Evolutionary conservation across 2,329 filamentous ascomycete species (phyloP), one percentile per base, ranked within the genome.

Genomic region (Knufia fluminis): DNA sequence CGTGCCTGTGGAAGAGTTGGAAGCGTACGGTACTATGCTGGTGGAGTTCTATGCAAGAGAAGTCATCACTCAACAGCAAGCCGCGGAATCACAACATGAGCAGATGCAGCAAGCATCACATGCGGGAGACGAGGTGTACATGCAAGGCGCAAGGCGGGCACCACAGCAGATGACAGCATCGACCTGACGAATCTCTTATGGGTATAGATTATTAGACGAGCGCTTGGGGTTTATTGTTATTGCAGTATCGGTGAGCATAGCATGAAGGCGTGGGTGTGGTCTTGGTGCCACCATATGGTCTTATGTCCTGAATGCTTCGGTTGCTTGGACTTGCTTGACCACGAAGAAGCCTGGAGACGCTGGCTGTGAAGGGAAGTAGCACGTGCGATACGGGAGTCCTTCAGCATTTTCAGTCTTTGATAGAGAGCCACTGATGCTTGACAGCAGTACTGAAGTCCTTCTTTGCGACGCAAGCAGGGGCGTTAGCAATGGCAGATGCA

Each of bases 11-110:
- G 92, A 97, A 69, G 91, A 97, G 61, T 79, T 98, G 52, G 92
- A 98, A 67, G 88, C 89, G 0, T 98, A 98, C 61, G 92, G 89
- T 3, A 98, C 92, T 1, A 97, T 97, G 91, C 75, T 98, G 10
- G 92, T 98, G 14, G 91, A 97, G 62, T 98, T 97, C 62, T 98
- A 97, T 62, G 91, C 89, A 0, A 78, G 91, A 48, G 92, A 98
- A 65, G 83, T 96, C 14, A 79, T 95, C 22, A 73, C 79, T 22
- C 81, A 84, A 60, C 71, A 74, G 54, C 73, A 77, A 24, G 61
- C 50, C 32, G 47, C 49, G 10, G 50, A 57, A 26, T 41, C 46
- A 20, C 28, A 38, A 33, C 49, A 51, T 38, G 33, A 42, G 38
- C 42, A 40, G 17, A 40, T 31, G 50, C 48, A 38, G 48, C 52